A percentile compares a stretch with the other conserved stretches of the same genome.
These are phyloP conservation scores for Leptographium flavum DNA, from an alignment of 2,329 filamentous ascomycete genomes.

Conservation along the genomic window DNA sequence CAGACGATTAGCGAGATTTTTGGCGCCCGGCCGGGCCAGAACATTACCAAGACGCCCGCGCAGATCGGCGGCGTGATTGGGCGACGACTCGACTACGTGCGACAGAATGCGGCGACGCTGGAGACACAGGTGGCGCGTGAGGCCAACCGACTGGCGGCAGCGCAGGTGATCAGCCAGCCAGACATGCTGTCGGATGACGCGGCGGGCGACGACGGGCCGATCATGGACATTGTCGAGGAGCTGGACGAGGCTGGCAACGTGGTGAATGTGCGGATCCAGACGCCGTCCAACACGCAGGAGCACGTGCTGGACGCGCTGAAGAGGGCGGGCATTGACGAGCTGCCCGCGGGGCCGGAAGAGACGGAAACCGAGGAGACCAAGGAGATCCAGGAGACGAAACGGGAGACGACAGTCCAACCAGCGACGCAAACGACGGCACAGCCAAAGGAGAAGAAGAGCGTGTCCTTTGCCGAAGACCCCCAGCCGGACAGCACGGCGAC, in stretches of 20 bases:
- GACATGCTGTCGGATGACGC: constrained; percentile 35
- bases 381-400: background rate
- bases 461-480: constrained; percentile 49
- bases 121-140: constrained; percentile 56
- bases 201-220: constrained; percentile 56
- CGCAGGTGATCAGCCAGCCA: constrained; percentile 44
- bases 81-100: constrained; percentile 78
- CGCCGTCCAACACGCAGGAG: constrained; percentile 51
- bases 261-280: constrained; percentile 49
- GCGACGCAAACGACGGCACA: background rate
- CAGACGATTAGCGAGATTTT: constrained; percentile 38
- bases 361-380: background rate
- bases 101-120: constrained; percentile 61
- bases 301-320: constrained; percentile 58
- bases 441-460: constrained; percentile 48
- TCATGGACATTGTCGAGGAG: constrained; percentile 86
- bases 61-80: constrained; percentile 56
- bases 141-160: constrained; percentile 55
- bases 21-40: constrained; percentile 22
- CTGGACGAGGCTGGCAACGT: constrained; percentile 85
- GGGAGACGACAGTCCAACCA: background rate
- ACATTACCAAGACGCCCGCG: constrained; percentile 29
- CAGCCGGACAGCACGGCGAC: constrained; percentile 23
- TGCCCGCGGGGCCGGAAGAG: constrained; percentile 5
- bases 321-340: constrained; percentile 53